Conservation (phyloP, 768 basidiomycete species). For the Russula compacta region DNA sequence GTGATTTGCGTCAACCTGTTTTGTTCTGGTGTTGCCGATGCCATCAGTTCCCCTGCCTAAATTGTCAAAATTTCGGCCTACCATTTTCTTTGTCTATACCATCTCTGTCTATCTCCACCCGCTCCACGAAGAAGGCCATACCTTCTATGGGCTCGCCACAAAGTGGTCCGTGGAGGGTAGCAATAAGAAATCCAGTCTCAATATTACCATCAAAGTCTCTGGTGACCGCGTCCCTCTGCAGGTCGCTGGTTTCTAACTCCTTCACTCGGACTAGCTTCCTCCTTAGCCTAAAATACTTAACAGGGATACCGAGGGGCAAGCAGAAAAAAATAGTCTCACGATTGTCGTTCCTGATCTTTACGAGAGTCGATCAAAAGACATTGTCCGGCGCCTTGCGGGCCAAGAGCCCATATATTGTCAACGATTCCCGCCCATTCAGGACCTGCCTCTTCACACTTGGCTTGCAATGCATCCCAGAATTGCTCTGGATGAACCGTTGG, state of each 20-base stretch:
- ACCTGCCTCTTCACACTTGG: slow-evolving; percentile 56
- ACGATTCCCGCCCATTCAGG: slow-evolving; percentile 69
- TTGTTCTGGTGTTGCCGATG: slow-evolving; percentile 42
- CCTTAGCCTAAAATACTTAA: slow-evolving; percentile 36
- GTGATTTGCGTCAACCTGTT: slow-evolving; percentile 77
- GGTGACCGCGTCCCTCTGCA: slow-evolving; percentile 19
- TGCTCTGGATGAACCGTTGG: slow-evolving; percentile 61
- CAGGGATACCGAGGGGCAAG: background rate
- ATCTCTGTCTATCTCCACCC: slow-evolving; percentile 51
- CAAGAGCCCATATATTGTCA: slow-evolving; percentile 83
- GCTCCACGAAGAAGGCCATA: slow-evolving; percentile 83
- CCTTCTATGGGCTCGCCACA: slow-evolving; percentile 95
- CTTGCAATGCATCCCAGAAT: slow-evolving; percentile 69
- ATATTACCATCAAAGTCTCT: slow-evolving; percentile 74
- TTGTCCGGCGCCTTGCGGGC: slow-evolving; percentile 78
- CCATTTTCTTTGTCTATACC: slow-evolving; percentile 59
- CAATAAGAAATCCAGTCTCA: slow-evolving; percentile 92
- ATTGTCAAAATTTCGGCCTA: slow-evolving; percentile 26
- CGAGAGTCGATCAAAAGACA: slow-evolving; percentile 79
- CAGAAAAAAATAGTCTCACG: slow-evolving; percentile 37
- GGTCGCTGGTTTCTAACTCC: slow-evolving; percentile 24
- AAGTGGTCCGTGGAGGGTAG: slow-evolving; percentile 87
- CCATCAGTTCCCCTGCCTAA: background rate
- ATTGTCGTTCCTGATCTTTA: slow-evolving; percentile 36
- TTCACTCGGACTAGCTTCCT: slow-evolving; percentile 36